phyloP scores from a whole-genome alignment of 345 rosid species.

The Hirschfeldia incana region DNA sequence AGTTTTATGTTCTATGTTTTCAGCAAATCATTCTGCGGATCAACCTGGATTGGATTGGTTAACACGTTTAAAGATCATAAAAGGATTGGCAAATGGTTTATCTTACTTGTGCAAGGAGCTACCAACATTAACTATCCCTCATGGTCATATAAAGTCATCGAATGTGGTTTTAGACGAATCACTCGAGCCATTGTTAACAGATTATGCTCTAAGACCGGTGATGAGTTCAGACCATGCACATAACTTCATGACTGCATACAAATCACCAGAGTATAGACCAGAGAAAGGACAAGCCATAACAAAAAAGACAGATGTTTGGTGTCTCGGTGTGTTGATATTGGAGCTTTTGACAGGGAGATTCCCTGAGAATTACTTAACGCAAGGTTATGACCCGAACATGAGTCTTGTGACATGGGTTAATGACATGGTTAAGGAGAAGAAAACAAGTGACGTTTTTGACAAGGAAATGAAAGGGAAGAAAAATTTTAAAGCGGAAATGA shows the following conservation, averaged over 20 bases:
- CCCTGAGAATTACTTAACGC: constrained; percentile 61
- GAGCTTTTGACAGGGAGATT: constrained; percentile 65
- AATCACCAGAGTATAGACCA: constrained; percentile 62
- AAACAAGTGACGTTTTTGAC: constrained; percentile 62
- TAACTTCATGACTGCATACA: constrained; percentile 61
- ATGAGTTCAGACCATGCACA: constrained; percentile 64
- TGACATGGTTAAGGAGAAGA: constrained; percentile 57
- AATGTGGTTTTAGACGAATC: constrained; percentile 59
- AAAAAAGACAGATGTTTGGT: constrained; percentile 66
- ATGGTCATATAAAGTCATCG: constrained; percentile 78
- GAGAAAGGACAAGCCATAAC: constrained; percentile 39
- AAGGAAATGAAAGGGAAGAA: constrained; percentile 63
- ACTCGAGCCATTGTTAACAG: constrained; percentile 58
- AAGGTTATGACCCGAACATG: constrained; percentile 43
- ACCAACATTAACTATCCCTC: constrained; percentile 57
- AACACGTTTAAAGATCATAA: constrained; percentile 57
- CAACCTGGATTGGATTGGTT: constrained; percentile 59
- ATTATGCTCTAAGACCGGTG: constrained; percentile 61
- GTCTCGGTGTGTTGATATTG: constrained; percentile 64
- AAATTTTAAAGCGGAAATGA: constrained; percentile 57
- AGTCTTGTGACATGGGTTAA: constrained; percentile 67
- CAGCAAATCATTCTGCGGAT: constrained; percentile 50
- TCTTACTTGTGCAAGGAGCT: constrained; percentile 55
- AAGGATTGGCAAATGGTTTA: constrained; percentile 63
- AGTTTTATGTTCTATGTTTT: background rate